Evolutionary conservation across 345 rosid genomes (phyloP).

Genomic region (Aurinia saxatilis): DNA sequence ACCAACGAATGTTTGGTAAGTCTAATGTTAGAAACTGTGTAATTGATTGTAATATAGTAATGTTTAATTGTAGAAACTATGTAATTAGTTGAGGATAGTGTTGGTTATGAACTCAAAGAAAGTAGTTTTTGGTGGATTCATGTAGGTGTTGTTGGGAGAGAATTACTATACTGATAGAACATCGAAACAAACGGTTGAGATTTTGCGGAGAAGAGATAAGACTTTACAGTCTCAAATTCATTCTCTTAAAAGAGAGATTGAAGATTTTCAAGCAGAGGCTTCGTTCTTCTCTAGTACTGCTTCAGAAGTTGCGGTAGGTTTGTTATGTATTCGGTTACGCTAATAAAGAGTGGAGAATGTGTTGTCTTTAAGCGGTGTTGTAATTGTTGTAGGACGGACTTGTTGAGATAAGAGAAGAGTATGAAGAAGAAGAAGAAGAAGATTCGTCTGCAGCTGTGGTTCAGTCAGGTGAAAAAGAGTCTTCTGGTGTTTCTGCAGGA

Average conservation of each 20-base stretch:
- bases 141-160: constrained; percentile 80
- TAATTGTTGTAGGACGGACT: constrained; percentile 58
- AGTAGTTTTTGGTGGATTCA: not conserved
- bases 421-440: constrained; percentile 42
- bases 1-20: constrained; percentile 81
- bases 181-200: constrained; percentile 66
- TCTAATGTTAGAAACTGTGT: not conserved
- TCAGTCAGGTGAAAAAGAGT: not conserved
- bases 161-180: constrained; percentile 69
- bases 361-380: not conserved
- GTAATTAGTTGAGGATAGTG: not conserved
- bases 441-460: constrained; percentile 17
- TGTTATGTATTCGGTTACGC: not conserved
- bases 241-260: constrained; percentile 55
- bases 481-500: constrained; percentile 12
- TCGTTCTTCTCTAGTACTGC: constrained; percentile 71
- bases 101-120: not conserved
- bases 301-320: constrained; percentile 66
- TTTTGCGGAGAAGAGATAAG: constrained; percentile 73
- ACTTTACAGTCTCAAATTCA: constrained; percentile 52
- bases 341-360: not conserved
- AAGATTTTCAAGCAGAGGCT: constrained; percentile 74
- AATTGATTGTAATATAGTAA: not conserved
- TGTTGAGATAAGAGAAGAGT: constrained; percentile 87
- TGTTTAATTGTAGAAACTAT: no score